phyloP scores from a whole-genome alignment of 169 alveolate species.

The Plasmodium blacklocki region DNA sequence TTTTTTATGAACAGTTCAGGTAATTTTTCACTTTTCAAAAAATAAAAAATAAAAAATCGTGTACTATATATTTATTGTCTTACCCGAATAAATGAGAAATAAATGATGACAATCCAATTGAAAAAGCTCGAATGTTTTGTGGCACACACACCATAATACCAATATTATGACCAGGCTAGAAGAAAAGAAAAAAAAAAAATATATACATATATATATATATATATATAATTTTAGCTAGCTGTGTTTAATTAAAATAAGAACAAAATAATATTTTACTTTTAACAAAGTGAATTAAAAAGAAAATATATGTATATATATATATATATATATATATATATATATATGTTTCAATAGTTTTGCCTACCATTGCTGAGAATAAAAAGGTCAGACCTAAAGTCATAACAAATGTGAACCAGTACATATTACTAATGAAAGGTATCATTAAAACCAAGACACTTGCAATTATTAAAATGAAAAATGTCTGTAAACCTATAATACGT shows the following conservation, averaged over 20 bases:
- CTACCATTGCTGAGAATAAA: conserved; percentile 26
- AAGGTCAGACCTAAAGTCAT: conserved; percentile 47
- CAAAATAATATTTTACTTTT: background rate
- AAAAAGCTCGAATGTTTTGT: conserved; percentile 34
- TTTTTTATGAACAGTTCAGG: background rate
- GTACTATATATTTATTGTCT: background rate
- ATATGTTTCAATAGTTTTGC: background rate
- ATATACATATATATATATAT: background rate
- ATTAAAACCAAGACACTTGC: background rate
- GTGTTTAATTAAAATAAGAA: background rate
- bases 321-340: conserved; percentile 10
- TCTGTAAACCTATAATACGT: conserved; percentile 12
- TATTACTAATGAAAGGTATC: conserved; percentile 28
- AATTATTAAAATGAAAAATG: conserved; percentile 17
- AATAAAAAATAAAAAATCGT: background rate
- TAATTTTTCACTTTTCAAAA: too few relatives aligned
- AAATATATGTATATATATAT: background rate
- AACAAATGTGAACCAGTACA: conserved; percentile 16
- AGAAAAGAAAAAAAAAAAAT: background rate
- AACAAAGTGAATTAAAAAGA: too few relatives aligned
- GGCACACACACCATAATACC: conserved; percentile 57
- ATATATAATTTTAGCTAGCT: background rate
- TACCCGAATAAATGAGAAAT: conserved; percentile 62
- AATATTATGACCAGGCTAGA: conserved; percentile 57
- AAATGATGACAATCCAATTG: conserved; percentile 62